phyloP scores from a whole-genome alignment of 768 basidiomycete genomes.

The Grammothele lineata region DNA sequence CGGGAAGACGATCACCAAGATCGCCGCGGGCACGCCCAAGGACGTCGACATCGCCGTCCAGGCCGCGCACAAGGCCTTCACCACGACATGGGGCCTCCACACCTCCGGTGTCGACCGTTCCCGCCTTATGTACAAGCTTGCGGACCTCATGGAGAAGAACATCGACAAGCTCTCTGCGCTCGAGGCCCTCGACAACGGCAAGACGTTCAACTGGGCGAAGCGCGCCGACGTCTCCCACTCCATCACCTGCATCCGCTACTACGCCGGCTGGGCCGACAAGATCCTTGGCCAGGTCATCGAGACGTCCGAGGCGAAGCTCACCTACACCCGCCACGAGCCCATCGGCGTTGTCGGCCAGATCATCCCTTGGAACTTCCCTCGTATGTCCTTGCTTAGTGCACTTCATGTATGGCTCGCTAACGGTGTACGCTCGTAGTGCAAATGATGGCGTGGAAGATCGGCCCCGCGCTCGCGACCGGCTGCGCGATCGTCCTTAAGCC shows the following conservation, averaged over 20 bases:
- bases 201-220: conserved; percentile 48
- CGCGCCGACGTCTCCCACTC: conserved; percentile 44
- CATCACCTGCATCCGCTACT: conserved; percentile 63
- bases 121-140: conserved; percentile 57
- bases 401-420: not conserved
- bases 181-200: conserved; percentile 70
- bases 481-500: conserved; percentile 62
- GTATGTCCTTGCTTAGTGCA: conserved; percentile 24
- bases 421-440: conserved; percentile 28
- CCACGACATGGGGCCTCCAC: conserved; percentile 68
- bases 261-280: conserved; percentile 91
- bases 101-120: conserved; percentile 48
- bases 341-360: conserved; percentile 53
- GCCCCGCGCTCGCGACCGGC: conserved; percentile 60
- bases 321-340: conserved; percentile 61
- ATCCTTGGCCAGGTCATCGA: conserved; percentile 73
- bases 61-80: conserved; percentile 59
- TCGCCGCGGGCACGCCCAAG: conserved; percentile 55
- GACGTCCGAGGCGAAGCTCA: conserved; percentile 43
- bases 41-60: conserved; percentile 78
- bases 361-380: conserved; percentile 67
- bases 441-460: conserved; percentile 60
- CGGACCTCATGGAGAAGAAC: conserved; percentile 58
- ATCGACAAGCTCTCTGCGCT: conserved; percentile 65
- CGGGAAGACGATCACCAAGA: conserved; percentile 54